Base-by-base conservation (phyloP, 2,329 filamentous ascomycete genomes). In the Alternaria solani region DNA sequence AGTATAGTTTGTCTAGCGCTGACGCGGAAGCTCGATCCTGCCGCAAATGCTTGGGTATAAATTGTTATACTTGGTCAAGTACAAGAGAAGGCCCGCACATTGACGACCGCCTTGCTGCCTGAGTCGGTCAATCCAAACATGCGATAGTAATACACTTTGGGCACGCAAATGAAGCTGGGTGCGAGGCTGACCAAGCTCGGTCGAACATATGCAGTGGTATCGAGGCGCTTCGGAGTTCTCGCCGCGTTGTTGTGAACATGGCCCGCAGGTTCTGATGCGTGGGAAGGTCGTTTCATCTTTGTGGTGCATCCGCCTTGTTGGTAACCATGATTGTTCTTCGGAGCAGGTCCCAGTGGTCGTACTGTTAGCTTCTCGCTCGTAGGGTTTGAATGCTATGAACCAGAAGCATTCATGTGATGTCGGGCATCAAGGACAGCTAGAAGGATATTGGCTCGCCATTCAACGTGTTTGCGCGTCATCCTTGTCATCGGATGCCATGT, bases 211-310 rank as follows among this genome's bases (percentile, higher is more conserved):
- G 8, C 38, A 25, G 30, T 42, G 41, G 41, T 32, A 32, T 20
- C 43, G 32, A 20, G 48, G 32, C n/a, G 32, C 55, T 38, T 57
- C 41, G 23, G 36, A 43, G 14, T 42, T 20, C 7, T 55, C 32
- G 38, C 26, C 11, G 39, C 38, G 32, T 32, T 25, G 25, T 20
- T 32, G 26, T 28, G 34, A 26, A 41, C 26, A 18, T 20, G 42
- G n/a, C 39, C 44, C 30, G 34, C 20, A 32, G 7, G 44, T 48
- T 34, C 44, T 34, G 12, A 30, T 28, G 44, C 44, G 34, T 48
- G 44, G 3, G 44, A 23, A 48, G 44, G 44, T 48, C 18, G 44
- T 48, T 48, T 48, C 44, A 48, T 28, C 28, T 48, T n/a, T 20
- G 16, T 32, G 28, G 28, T 48, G 44, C 12, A 32, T 20, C 18